A percentile compares a stretch with the other conserved stretches of the same genome.
Conservation (phyloP, 768 basidiomycete genomes). For the Tylopilus sp. region DNA sequence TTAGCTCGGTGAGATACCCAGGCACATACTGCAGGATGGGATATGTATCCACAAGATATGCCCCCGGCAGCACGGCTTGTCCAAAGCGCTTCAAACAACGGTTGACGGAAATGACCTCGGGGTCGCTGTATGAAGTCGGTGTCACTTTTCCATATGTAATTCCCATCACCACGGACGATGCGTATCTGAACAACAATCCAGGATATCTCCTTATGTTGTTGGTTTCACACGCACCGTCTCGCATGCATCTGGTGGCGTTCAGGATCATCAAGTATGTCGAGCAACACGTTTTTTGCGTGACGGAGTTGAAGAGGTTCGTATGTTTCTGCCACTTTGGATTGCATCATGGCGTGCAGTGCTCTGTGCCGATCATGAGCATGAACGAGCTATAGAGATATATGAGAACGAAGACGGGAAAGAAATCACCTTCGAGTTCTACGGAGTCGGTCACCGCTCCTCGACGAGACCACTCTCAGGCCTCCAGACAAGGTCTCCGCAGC, state of each 20-base stretch:
- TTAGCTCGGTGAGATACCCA: slow-evolving; percentile 3
- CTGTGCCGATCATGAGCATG: neutral
- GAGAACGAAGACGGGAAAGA: neutral
- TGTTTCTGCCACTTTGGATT: neutral
- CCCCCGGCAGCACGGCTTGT: neutral
- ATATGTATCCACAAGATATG: slow-evolving; percentile 7
- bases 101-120: slow-evolving; percentile 3
- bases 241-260: slow-evolving; percentile 3
- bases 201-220: neutral
- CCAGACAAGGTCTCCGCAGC: slow-evolving; percentile 6
- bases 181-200: neutral
- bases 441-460: neutral
- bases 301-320: slow-evolving; percentile 1
- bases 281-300: slow-evolving; percentile 1
- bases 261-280: slow-evolving; percentile 4
- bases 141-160: slow-evolving; percentile 4
- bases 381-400: neutral
- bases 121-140: slow-evolving; percentile 5
- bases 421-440: slow-evolving; percentile 1
- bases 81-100: neutral
- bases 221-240: neutral
- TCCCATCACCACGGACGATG: slow-evolving; percentile 2
- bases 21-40: slow-evolving; percentile 8
- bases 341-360: neutral
- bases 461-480: slow-evolving; percentile 1